Percentiles rank a stretch among this genome's conserved stretches.
These are phyloP conservation scores for Trichoderma hamatum DNA, from an alignment of 2,329 filamentous ascomycete genomes.

Conservation along the genomic window DNA sequence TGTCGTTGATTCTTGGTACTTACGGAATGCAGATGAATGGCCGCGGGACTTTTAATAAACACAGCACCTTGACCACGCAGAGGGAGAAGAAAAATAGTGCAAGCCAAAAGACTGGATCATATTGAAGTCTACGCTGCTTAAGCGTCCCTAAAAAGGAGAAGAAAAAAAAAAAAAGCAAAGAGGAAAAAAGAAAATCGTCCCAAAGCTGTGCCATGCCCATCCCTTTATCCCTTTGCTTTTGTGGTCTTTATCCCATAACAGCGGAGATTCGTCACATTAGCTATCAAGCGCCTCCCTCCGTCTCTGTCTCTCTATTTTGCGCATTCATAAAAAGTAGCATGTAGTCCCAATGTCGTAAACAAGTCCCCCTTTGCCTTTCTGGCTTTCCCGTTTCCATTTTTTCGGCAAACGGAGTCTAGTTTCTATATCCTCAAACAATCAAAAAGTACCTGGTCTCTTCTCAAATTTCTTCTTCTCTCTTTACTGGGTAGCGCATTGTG, in stretches of 20 bases:
- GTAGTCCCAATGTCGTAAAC: slow-evolving; percentile 6
- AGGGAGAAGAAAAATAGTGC: neutral
- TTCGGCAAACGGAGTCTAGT: slow-evolving; percentile 20
- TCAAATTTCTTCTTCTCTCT: neutral
- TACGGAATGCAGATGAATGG: neutral
- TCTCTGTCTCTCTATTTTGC: slow-evolving; percentile 1
- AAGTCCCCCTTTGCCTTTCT: neutral
- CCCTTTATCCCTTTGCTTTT: neutral
- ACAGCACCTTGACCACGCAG: neutral
- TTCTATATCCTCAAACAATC: slow-evolving; percentile 21
- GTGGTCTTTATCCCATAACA: slow-evolving; percentile 9
- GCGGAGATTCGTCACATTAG: slow-evolving; percentile 11
- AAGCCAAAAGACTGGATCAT: neutral
- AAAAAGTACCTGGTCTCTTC: neutral
- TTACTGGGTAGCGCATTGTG: slow-evolving; percentile 77
- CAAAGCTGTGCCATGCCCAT: neutral
- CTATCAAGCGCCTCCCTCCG: neutral
- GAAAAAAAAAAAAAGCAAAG: neutral
- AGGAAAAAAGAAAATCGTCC: neutral
- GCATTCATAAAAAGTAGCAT: slow-evolving; percentile 6
- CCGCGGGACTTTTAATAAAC: no score
- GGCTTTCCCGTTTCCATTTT: neutral
- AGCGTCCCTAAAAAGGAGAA: neutral
- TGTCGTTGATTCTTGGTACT: neutral
- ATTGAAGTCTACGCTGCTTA: neutral